These are phyloP conservation scores for Mikania micrantha DNA, from an alignment of 129 eudicot genomes.

Conservation along the genomic window DNA sequence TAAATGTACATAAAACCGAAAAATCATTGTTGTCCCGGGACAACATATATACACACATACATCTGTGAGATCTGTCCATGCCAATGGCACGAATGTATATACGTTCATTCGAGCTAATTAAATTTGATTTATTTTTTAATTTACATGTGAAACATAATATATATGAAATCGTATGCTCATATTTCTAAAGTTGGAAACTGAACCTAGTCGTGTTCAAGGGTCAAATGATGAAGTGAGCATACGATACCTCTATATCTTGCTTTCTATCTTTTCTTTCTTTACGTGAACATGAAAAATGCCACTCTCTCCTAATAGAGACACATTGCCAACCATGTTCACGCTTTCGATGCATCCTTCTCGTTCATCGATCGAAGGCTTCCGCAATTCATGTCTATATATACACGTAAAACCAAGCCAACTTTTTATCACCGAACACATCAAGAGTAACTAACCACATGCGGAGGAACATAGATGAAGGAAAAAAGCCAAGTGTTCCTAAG, in stretches of 20 bases:
- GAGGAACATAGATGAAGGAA: background rate
- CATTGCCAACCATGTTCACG: constrained; percentile 15
- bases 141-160: no score
- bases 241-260: background rate
- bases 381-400: background rate
- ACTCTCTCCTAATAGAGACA: constrained; percentile 3
- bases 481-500: constrained; percentile 10
- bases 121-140: no score
- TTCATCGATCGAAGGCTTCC: background rate
- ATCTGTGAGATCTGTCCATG: no score
- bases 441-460: constrained; percentile 9
- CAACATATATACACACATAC: no score
- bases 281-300: background rate
- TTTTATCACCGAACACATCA: background rate
- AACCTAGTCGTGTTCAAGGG: constrained; percentile 17
- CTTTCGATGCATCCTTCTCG: background rate
- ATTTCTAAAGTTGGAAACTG: background rate
- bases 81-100: no score
- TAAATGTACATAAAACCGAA: no score
- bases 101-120: no score
- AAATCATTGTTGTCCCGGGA: no score
- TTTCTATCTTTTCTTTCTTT: background rate
- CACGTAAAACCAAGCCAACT: background rate
- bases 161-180: background rate
- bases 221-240: constrained; percentile 18